Base-by-base conservation (phyloP, 2,329 filamentous ascomycete genomes). In the Fusarium transvaalense region DNA sequence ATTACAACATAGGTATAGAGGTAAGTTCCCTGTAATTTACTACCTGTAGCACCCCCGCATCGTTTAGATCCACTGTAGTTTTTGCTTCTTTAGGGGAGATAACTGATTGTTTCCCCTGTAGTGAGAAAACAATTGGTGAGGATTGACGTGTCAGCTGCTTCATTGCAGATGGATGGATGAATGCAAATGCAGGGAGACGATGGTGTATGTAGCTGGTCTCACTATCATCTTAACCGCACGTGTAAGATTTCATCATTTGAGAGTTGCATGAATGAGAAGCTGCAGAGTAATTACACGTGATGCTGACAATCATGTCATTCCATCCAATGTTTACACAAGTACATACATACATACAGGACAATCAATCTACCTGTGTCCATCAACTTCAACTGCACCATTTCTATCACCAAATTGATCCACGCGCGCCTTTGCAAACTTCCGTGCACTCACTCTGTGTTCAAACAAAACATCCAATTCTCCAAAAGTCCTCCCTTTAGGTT, bases 381-480 rank as follows among this genome's bases (percentile, higher is more conserved):
- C 66, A 53, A 69, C 48, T 27, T 69, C 51, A n/a, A 69, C 61
- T 19, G 66, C 66, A n/a, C 66, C 66, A 27, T 38, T 69, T 12
- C 62, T 54, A 19, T 69, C 32, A 6, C 66, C 51, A 21, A 71
- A 71, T 23, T 71, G 68, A 34, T 73, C 63, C 27, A 73, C 69
- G 10, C 62, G 47, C 27, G 71, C 65, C 9, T 46, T 66, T 9
- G 68, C 58, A 35, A 82, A 84, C 55, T 80, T 81, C 45, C 82
- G 75, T 4, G 84, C 81, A 27, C 78, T 75, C 15, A 82, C 75
- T 17, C 72, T 66, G 48, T 79, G 75, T 55, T 86, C 82, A 68
- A 89, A 89, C 61, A 89, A 74, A 9, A 84, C 74, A 59, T 88
- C 86, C 21, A 89, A 79, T 76, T 89, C 86, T 56, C 82, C 84